Base-by-base conservation (phyloP, 257 asterid genomes). In the Coffea canephora region DNA sequence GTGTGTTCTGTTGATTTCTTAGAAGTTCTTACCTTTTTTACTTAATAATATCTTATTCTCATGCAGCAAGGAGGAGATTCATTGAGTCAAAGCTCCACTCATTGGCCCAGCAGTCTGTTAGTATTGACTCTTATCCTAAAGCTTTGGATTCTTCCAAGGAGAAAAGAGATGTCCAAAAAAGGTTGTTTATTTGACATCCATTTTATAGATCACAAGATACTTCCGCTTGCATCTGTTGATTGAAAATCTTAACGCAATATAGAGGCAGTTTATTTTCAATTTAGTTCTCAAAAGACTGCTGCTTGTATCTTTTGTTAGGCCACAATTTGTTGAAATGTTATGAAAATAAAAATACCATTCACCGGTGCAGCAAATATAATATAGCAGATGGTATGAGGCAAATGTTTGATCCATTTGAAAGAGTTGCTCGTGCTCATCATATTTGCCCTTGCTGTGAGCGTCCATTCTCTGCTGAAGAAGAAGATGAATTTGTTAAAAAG, bases 361-460 rank as follows among this genome's bases (percentile, higher is more conserved):
- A 41, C 68, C 71, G 41, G n/a, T 89, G 88, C 95, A 96, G 99
- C 79, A 61, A 90, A 74, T 88, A 83, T 84, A 76, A 90, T 86
- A 75, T 85, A 34, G 89, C 90, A 34, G 87, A 78, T 80, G 99
- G 98, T 71, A 88, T 93, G 97, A 82, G 87, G 79, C 85, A 84
- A 78, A 85, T 94, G 93, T 87, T 87, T 82, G 97, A 90, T 80
- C 96, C 99, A 61, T 91, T 89, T 82, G 95, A 89, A 87, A 84
- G 62, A 80, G 86, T 91, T 87, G 98, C 99, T 76, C 97, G 98
- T 82, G 89, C 94, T 86, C 84, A 90, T 87, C 99, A 96, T 89
- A 73, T 79, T 59, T 96, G 99, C 80, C 99, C 99, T 77, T 89
- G 96, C 88, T 96, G 99, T 85, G 95, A 92, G 69, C 92, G 99